Evolutionary conservation across 768 basidiomycete genomes (phyloP).

Genomic region (Tulasnella sp.): DNA sequence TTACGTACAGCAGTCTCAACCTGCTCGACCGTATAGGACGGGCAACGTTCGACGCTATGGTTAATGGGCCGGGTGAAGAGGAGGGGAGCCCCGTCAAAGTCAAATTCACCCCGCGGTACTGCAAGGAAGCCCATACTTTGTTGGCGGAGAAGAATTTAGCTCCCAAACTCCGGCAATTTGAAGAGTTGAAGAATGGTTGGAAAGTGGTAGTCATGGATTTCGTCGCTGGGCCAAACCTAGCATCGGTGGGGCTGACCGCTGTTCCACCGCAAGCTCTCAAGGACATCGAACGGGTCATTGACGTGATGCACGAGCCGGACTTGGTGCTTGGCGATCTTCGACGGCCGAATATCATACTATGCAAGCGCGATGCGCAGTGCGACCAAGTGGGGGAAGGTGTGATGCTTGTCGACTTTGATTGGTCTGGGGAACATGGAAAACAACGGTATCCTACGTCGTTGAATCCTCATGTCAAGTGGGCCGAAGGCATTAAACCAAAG

Average conservation of each 20-base stretch:
- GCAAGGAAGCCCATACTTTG: background rate
- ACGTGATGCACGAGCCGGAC: background rate
- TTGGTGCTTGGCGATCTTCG: background rate
- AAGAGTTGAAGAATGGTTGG: background rate
- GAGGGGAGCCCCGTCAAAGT: conserved; percentile 3
- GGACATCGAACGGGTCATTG: background rate
- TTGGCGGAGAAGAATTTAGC: conserved; percentile 5
- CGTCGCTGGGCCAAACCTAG: background rate
- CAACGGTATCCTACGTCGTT: background rate
- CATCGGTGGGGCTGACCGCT: background rate
- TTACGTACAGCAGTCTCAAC: background rate
- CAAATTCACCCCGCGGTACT: conserved; percentile 1
- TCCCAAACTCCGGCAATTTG: background rate
- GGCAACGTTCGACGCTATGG: background rate
- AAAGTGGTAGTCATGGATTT: background rate
- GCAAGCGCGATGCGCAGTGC: background rate
- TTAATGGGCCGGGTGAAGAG: background rate
- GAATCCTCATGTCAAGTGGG: background rate
- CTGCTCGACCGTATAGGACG: background rate
- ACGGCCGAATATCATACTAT: background rate
- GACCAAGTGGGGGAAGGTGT: background rate
- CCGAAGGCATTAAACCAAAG: background rate
- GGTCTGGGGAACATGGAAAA: background rate
- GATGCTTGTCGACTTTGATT: conserved; percentile 12
- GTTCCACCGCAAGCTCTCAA: background rate